Percentiles rank a stretch among this genome's conserved stretches.
These are phyloP conservation scores for Byssochlamys sp. DNA, from an alignment of 2,329 filamentous ascomycete species.

Conservation along the genomic window DNA sequence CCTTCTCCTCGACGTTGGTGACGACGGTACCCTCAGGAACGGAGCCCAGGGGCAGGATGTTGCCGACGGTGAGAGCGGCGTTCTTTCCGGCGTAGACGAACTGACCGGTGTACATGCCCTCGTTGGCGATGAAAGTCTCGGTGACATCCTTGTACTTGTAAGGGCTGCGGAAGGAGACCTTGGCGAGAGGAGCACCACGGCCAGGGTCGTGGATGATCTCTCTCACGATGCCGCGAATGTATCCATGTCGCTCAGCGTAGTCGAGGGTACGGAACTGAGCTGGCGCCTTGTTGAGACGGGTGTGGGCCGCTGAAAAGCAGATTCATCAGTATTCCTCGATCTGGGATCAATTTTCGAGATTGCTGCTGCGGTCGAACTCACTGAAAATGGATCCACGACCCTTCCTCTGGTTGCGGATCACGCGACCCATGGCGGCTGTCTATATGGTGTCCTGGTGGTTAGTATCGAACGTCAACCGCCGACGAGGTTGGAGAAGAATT, in stretches of 20 bases:
- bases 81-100: constrained; percentile 99
- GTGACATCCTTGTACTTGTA: constrained; percentile 96
- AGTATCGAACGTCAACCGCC: constrained; percentile 24
- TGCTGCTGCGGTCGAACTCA: constrained; percentile 40
- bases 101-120: constrained; percentile 99
- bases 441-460: constrained; percentile 24
- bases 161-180: constrained; percentile 92
- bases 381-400: constrained; percentile 71
- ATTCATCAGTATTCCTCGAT: constrained; percentile 22
- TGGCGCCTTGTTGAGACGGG: constrained; percentile 86
- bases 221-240: constrained; percentile 94
- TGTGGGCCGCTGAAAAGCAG: constrained; percentile 56
- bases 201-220: constrained; percentile 98
- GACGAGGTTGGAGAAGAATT: constrained; percentile 19
- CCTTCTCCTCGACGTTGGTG: constrained; percentile 98
- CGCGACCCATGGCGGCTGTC: constrained; percentile 52
- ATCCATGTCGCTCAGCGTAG: constrained; percentile 92
- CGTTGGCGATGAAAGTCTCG: constrained; percentile 99
- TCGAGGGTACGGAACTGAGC: constrained; percentile 96
- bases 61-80: constrained; percentile 90
- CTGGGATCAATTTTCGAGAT: constrained; percentile 11
- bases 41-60: constrained; percentile 86
- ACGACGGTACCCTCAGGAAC: constrained; percentile 99
- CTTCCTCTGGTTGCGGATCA: constrained; percentile 70
- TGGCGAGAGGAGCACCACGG: constrained; percentile 93